Evolutionary conservation across 2,329 filamentous ascomycete species (phyloP).

Genomic region (Ambrosiella cleistominuta): DNA sequence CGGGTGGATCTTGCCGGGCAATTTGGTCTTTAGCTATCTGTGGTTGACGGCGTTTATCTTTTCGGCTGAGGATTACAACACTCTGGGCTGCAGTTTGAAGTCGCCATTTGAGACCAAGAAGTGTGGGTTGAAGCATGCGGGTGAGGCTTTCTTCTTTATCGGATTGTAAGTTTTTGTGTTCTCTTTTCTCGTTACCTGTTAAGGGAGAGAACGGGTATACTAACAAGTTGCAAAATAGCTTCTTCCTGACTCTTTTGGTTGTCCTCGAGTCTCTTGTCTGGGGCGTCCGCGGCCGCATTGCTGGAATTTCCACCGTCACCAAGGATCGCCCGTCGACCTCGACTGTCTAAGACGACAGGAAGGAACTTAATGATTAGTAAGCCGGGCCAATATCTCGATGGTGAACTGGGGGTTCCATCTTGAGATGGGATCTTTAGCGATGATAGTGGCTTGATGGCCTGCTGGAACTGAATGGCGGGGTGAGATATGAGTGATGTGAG

Average conservation of each 20-base stretch:
- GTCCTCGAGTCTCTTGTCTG: constrained; percentile 3
- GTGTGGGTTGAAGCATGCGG: constrained; percentile 15
- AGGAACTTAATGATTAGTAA: not conserved
- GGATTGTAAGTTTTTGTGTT: constrained; percentile 15
- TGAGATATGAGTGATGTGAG: too few relatives aligned
- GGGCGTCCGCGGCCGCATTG: not conserved
- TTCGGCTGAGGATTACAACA: constrained; percentile 16
- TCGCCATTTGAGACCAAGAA: not conserved
- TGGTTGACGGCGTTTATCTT: constrained; percentile 18
- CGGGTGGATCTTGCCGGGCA: constrained; percentile 15
- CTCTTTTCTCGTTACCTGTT: not conserved
- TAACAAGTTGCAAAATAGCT: constrained; percentile 2
- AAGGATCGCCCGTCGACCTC: not conserved
- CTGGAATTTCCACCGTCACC: not conserved
- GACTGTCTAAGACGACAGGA: not conserved
- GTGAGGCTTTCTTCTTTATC: constrained; percentile 16
- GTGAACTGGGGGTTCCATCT: too few relatives aligned
- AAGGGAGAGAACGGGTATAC: not conserved
- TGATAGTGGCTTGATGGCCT: too few relatives aligned
- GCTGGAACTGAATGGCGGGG: too few relatives aligned
- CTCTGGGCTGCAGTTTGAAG: constrained; percentile 12
- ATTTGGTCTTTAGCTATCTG: constrained; percentile 17
- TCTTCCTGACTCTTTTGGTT: constrained; percentile 5
- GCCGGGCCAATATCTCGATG: not conserved
- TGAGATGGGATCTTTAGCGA: too few relatives aligned